Conservation (phyloP, 78 protist species). For the Speleostelium caveatum region DNA sequence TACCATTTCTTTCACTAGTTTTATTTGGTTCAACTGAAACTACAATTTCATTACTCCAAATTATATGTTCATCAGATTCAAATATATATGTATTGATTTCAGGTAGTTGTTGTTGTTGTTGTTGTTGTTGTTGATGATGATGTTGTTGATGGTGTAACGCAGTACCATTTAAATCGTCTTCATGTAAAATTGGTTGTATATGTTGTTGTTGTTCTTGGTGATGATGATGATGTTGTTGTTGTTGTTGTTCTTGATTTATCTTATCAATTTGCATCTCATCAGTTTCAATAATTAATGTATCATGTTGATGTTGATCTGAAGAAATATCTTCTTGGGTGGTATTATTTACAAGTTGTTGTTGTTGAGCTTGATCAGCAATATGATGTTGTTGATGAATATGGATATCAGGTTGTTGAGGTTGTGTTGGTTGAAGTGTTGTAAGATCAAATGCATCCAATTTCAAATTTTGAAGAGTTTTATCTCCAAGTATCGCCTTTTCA, state of each 20-base stretch:
- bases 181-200: not conserved
- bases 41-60: constrained; percentile 64
- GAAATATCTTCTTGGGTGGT: too few relatives aligned
- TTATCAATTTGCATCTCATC: not conserved
- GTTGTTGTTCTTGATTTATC: too few relatives aligned
- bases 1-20: not conserved
- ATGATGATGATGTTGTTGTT: not conserved
- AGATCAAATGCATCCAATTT: constrained; percentile 13
- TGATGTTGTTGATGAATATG: constrained; percentile 10
- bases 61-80: constrained; percentile 46
- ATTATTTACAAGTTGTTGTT: not conserved
- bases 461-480: constrained; percentile 1
- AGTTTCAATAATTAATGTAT: not conserved
- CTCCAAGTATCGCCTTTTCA: constrained; percentile 17
- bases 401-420: not conserved
- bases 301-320: not conserved
- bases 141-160: not conserved
- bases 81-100: constrained; percentile 10
- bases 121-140: not conserved
- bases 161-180: not conserved
- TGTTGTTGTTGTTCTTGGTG: not conserved
- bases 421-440: not conserved
- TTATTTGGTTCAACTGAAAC: constrained; percentile 6
- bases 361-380: constrained; percentile 2
- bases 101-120: constrained; percentile 13